phyloP scores from a whole-genome alignment of 345 rosid species.

The Hypericum androsaemum region DNA sequence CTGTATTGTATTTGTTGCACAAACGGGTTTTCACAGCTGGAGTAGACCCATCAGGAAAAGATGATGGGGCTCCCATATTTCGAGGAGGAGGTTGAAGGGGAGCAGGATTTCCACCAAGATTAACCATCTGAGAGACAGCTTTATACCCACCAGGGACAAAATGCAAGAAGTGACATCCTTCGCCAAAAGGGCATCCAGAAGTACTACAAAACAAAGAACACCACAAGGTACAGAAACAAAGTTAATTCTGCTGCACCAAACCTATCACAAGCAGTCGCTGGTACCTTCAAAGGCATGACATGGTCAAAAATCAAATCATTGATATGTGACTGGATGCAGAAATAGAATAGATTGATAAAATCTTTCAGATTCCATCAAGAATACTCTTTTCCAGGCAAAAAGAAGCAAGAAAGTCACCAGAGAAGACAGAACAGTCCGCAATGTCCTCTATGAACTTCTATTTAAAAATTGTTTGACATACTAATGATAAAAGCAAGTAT shows the following conservation, averaged over 20 bases:
- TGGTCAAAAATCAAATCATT: too few relatives aligned
- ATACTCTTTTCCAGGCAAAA: too few relatives aligned
- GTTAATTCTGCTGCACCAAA: not conserved
- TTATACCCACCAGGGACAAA: slow-evolving; percentile 75
- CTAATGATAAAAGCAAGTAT: too few relatives aligned
- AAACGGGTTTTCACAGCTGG: slow-evolving; percentile 37
- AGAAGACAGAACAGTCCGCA: too few relatives aligned
- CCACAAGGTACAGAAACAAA: slow-evolving; percentile 2
- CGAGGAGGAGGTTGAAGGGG: slow-evolving; percentile 27
- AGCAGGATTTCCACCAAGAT: slow-evolving; percentile 35
- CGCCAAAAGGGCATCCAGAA: slow-evolving; percentile 88
- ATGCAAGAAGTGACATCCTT: slow-evolving; percentile 81
- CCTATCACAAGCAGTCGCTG: not conserved
- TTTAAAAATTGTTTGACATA: too few relatives aligned
- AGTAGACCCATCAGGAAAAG: slow-evolving; percentile 30
- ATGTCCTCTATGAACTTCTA: too few relatives aligned
- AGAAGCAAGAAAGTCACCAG: too few relatives aligned
- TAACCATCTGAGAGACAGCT: slow-evolving; percentile 72
- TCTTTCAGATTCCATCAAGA: too few relatives aligned
- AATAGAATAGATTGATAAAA: too few relatives aligned
- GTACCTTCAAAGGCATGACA: not conserved
- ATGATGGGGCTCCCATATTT: slow-evolving; percentile 28
- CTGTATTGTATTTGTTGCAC: slow-evolving; percentile 48
- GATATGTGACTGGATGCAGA: too few relatives aligned
- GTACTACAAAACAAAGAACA: slow-evolving; percentile 43